phyloP scores from a whole-genome alignment of 1,139 yeast genomes.

The Yamadazyma siamensis region DNA sequence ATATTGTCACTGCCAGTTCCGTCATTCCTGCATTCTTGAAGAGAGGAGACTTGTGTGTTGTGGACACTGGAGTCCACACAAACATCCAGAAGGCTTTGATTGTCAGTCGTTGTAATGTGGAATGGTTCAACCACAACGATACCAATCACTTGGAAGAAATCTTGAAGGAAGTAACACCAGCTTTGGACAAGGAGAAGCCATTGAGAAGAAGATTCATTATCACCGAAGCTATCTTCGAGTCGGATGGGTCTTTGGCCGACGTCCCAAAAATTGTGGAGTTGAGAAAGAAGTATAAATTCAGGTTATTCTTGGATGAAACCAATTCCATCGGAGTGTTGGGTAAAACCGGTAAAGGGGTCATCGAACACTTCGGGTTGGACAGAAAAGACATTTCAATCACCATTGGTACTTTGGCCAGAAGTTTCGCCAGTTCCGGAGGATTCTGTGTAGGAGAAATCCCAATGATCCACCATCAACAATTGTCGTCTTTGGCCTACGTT shows the following conservation, averaged over 20 bases:
- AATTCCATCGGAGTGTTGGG: conserved; percentile 87
- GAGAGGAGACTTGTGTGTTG: conserved; percentile 90
- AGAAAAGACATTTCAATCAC: conserved; percentile 75
- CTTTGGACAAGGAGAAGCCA: conserved; percentile 63
- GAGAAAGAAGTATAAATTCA: conserved; percentile 76
- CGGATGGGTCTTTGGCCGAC: conserved; percentile 77
- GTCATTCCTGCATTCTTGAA: conserved; percentile 94
- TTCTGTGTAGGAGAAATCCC: conserved; percentile 84
- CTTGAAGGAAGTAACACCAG: conserved; percentile 60
- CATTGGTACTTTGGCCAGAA: conserved; percentile 78
- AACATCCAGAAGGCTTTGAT: conserved; percentile 86
- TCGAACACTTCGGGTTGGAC: conserved; percentile 67
- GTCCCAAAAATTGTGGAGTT: conserved; percentile 68
- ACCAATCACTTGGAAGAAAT: conserved; percentile 74
- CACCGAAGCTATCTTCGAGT: conserved; percentile 85
- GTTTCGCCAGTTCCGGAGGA: conserved; percentile 92
- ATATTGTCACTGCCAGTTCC: conserved; percentile 86
- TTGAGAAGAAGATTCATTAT: conserved; percentile 84
- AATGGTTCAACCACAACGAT: conserved; percentile 86
- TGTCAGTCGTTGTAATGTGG: conserved; percentile 81
- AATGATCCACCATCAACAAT: conserved; percentile 90
- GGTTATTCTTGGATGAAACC: conserved; percentile 84
- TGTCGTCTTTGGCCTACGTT: conserved; percentile 85
- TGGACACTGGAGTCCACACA: conserved; percentile 74
- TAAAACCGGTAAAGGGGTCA: conserved; percentile 76